phyloP scores from a whole-genome alignment of 2,329 filamentous ascomycete genomes.

The Ophiosphaerella narmari region DNA sequence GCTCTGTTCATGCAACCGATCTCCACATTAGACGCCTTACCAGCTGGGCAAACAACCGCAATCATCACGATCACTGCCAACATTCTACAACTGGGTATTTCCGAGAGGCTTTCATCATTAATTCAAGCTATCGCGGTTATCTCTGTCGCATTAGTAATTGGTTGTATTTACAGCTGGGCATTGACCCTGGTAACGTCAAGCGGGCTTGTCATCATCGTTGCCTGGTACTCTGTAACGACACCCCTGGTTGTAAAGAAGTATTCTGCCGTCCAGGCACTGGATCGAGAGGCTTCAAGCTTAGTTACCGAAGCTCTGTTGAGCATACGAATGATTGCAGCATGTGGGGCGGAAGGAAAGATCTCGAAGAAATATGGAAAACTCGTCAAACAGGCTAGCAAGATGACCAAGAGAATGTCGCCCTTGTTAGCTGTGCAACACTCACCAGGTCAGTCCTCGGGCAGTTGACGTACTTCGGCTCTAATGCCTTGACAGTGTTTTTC shows the following conservation, averaged over 20 bases:
- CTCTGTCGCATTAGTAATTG: conserved; percentile 26
- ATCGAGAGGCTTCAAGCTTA: conserved; percentile 24
- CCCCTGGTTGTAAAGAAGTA: conserved; percentile 21
- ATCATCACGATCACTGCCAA: conserved; percentile 36
- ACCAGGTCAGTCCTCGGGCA: conserved; percentile 13
- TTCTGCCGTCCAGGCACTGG: conserved; percentile 18
- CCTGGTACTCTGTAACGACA: conserved; percentile 26
- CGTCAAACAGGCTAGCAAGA: conserved; percentile 7
- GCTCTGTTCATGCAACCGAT: conserved; percentile 30
- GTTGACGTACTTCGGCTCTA: not conserved
- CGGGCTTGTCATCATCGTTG: conserved; percentile 25
- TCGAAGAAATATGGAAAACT: conserved; percentile 13
- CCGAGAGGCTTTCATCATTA: conserved; percentile 30
- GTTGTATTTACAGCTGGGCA: conserved; percentile 32
- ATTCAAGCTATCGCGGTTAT: conserved; percentile 32
- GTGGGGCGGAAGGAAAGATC: conserved; percentile 28
- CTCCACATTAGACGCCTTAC: conserved; percentile 29
- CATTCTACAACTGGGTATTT: conserved; percentile 34
- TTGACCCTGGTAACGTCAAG: conserved; percentile 31
- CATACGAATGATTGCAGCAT: conserved; percentile 31
- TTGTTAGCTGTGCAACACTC: conserved; percentile 26
- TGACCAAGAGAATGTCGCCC: conserved; percentile 19
- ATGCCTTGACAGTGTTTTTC: conserved; percentile 23
- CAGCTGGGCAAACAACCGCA: conserved; percentile 32
- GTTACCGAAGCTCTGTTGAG: conserved; percentile 22